Percentiles rank a stretch among this genome's conserved stretches.
These are phyloP conservation scores for Camillea tinctor DNA, from an alignment of 2,329 filamentous ascomycete species.

Conservation along the genomic window DNA sequence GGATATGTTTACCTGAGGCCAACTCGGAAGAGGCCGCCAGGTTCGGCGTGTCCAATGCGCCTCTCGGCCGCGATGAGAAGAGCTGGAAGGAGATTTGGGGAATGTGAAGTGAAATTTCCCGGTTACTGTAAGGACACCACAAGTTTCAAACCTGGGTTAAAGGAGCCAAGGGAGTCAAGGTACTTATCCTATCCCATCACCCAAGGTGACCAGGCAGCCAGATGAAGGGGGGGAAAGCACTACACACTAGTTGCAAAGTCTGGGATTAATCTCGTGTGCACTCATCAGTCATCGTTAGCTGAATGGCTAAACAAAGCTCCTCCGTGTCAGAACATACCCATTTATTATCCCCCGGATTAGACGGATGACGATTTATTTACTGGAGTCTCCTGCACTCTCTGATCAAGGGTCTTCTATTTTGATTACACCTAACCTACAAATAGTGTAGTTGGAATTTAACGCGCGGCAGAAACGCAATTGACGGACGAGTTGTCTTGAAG, in stretches of 20 bases:
- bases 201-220: too few relatives aligned
- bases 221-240: neutral
- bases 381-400: neutral
- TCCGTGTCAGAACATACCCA: neutral
- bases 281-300: neutral
- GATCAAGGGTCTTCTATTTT: neutral
- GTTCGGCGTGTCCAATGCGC: constrained; percentile 62
- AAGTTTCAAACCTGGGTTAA: neutral
- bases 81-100: constrained; percentile 69
- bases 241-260: neutral
- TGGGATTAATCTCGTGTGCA: neutral
- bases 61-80: constrained; percentile 54
- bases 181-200: neutral
- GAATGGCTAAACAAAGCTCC: neutral
- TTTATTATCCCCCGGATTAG: neutral
- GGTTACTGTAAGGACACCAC: neutral
- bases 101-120: constrained; percentile 20
- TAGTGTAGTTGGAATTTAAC: neutral
- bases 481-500: neutral
- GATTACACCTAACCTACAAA: neutral
- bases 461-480: neutral
- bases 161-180: neutral
- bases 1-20: constrained; percentile 80
- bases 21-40: constrained; percentile 60
- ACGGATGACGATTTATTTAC: neutral